Percentiles rank a stretch among this genome's conserved stretches.
Conservation (phyloP, 805 yeast genomes). For the Tetrapisispora arboricola region DNA sequence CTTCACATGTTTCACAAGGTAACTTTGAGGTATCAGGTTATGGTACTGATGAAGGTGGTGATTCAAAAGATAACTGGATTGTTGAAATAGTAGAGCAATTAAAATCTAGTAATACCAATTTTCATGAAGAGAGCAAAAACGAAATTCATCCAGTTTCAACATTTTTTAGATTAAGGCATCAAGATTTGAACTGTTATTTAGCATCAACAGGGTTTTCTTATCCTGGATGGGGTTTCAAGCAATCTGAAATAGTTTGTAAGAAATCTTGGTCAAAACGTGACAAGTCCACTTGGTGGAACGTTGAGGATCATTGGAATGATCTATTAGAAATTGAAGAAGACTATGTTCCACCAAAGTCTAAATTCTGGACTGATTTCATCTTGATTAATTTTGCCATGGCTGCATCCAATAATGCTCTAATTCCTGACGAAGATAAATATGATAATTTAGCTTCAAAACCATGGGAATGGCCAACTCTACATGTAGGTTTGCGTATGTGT, state of each 20-base stretch:
- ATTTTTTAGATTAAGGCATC: conserved; percentile 64
- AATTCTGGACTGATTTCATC: conserved; percentile 65
- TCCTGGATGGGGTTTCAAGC: conserved; percentile 97
- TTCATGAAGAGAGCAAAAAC: conserved; percentile 36
- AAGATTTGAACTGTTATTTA: conserved; percentile 67
- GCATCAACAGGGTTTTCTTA: conserved; percentile 71
- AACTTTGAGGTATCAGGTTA: conserved; percentile 63
- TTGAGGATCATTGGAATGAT: conserved; percentile 58
- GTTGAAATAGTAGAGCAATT: conserved; percentile 57
- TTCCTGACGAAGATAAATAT: conserved; percentile 66
- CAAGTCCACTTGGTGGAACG: conserved; percentile 83
- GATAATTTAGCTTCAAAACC: conserved; percentile 63
- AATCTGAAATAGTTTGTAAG: conserved; percentile 88
- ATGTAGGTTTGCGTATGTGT: conserved; percentile 67
- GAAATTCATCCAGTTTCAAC: conserved; percentile 73
- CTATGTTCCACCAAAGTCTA: conserved; percentile 52
- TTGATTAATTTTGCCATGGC: conserved; percentile 77
- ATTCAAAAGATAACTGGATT: conserved; percentile 67
- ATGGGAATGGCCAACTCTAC: conserved; percentile 86
- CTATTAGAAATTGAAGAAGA: conserved; percentile 44
- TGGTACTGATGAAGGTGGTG: conserved; percentile 57
- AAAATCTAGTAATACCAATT: conserved; percentile 27
- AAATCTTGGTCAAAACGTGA: conserved; percentile 57
- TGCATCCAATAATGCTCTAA: conserved; percentile 73
- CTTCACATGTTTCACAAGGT: conserved; percentile 48